These are phyloP conservation scores for Borealophlyctis nickersoniae DNA, from an alignment of 192 early-diverging fungal genomes.

Conservation along the genomic window DNA sequence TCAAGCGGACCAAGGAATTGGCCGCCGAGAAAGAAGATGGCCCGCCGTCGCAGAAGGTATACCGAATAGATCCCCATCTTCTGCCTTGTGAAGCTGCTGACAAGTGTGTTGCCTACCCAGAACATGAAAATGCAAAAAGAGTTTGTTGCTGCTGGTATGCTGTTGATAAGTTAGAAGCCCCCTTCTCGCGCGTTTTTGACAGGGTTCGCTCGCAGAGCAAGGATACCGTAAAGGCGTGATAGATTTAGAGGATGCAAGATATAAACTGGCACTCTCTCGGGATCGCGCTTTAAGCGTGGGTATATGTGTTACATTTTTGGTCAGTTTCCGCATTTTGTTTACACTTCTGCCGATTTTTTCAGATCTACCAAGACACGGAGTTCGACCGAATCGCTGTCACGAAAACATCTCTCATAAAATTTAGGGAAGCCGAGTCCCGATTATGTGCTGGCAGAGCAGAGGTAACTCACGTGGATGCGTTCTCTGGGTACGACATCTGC, in stretches of 20 bases:
- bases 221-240: conserved; percentile 19
- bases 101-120: no score
- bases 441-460: not conserved
- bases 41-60: not conserved
- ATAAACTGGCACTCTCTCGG: conserved; percentile 1
- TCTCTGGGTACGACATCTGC: no score
- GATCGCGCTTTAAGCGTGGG: conserved; percentile 1
- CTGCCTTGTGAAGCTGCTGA: no score
- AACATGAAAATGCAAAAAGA: conserved; percentile 25
- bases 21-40: conserved; percentile 8
- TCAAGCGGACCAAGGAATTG: conserved; percentile 10
- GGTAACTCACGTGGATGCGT: no score
- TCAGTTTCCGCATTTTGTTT: no score
- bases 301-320: no score
- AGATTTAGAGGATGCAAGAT: conserved; percentile 17
- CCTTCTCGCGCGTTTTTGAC: no score
- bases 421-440: conserved; percentile 3
- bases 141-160: conserved; percentile 16
- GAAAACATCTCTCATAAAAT: not conserved
- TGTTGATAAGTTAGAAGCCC: no score
- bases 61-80: no score
- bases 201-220: conserved; percentile 9
- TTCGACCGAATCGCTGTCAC: not conserved
- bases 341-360: no score
- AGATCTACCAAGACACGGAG: conserved; percentile 5